Conservation (phyloP, 1,284 basidiomycete species). For the Ceratobasidium sp. region DNA sequence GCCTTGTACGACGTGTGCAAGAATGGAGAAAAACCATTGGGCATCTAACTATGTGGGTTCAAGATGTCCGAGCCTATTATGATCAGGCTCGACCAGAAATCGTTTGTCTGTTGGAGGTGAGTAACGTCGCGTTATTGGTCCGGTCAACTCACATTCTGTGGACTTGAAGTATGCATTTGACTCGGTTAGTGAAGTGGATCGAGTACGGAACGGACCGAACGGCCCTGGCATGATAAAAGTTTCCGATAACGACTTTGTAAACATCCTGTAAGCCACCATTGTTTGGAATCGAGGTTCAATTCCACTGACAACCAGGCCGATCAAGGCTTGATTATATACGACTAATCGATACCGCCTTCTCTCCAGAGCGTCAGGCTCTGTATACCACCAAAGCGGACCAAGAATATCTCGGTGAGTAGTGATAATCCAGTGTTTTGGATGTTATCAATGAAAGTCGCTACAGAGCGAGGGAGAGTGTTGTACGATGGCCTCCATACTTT, state of each 20-base stretch:
- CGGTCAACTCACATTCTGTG: neutral
- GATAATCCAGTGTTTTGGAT: too few species aligned
- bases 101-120: conserved; percentile 34
- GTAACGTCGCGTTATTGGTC: neutral
- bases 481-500: conserved; percentile 32
- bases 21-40: conserved; percentile 41
- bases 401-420: conserved; percentile 23
- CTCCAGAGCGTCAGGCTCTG: conserved; percentile 22
- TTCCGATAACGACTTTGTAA: conserved; percentile 21
- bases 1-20: conserved; percentile 34
- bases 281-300: neutral
- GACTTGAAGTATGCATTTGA: conserved; percentile 21
- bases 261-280: conserved; percentile 26
- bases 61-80: conserved; percentile 39
- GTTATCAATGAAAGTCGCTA: neutral
- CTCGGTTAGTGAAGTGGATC: conserved; percentile 29
- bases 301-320: neutral
- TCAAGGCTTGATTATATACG: conserved; percentile 28
- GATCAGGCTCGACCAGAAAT: conserved; percentile 39
- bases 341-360: conserved; percentile 25
- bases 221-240: neutral
- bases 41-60: conserved; percentile 36
- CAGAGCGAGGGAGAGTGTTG: conserved; percentile 26
- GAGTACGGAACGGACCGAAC: conserved; percentile 1
- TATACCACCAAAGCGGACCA: conserved; percentile 14